Evolutionary conservation across 257 asterid species (phyloP), one percentile per base, ranked within the genome.

Genomic region (Osmanthus fragrans): DNA sequence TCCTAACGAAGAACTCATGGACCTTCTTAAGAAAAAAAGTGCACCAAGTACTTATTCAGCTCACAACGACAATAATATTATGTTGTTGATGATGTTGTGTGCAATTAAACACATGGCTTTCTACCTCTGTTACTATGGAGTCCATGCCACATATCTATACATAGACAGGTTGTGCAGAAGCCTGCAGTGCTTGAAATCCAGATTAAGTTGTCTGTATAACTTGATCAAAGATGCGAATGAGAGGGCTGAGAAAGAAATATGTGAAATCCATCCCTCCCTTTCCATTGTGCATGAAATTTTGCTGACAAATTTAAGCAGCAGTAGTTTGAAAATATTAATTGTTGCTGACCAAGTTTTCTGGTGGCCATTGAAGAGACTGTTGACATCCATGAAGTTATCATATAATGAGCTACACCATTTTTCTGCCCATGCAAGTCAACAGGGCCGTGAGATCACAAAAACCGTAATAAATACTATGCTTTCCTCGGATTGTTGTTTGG

Each of bases 61-160:
- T 80, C 77, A 80, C 21, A 74, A 70, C 58, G 79, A 80, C 80
- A 87, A 85, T 19, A 81, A 71, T 66, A 74, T 71, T 30, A 70
- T 77, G 80, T 80, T 80, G 58, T 49, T 85, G 77, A 82, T 80
- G 76, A 77, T 84, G 78, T 83, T 90, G 65, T 78, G 78, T 77
- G 89, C 92, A 49, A 85, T 90, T 74, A 90, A 90, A 71, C 91
- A 88, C 85, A 88, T 88, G 90, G 88, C 89, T 80, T 88, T 87
- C 89, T 90, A 87, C 85, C 87, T 88, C 45, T 88, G 91, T 81
- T 85, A 84, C 86, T 90, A 88, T 81, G 95, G 91, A 66, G 71
- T 90, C 73, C 89, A 88, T 81, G 73, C 87, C 33, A 51, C 89
- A 73, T 86, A 88, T 73, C 84, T 88, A 63, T 90, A 88, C 72